phyloP scores from a whole-genome alignment of 768 basidiomycete species.

The Pulveroboletus sp. region DNA sequence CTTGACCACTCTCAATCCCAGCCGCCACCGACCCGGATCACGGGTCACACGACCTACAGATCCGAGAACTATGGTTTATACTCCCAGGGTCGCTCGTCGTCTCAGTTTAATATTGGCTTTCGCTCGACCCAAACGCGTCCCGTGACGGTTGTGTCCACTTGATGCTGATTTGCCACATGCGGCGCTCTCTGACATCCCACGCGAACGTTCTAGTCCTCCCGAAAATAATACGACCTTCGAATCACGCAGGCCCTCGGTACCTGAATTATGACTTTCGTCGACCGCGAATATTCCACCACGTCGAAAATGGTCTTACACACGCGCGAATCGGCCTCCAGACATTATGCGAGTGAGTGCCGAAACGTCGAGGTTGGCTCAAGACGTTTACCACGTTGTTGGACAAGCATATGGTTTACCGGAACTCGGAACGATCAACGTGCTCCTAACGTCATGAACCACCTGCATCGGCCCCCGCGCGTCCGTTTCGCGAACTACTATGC shows the following conservation, averaged over 20 bases:
- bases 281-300: neutral
- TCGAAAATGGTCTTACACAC: neutral
- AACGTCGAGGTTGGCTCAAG: neutral
- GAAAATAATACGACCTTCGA: neutral
- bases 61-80: too few relatives aligned
- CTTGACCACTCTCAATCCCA: too few relatives aligned
- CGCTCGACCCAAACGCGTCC: too few relatives aligned
- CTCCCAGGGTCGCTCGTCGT: too few relatives aligned
- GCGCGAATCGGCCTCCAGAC: conserved; percentile 1
- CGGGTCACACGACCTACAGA: too few relatives aligned
- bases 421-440: conserved; percentile 7
- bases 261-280: neutral
- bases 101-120: too few relatives aligned
- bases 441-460: too few relatives aligned
- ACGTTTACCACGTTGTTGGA: neutral
- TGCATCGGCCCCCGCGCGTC: too few relatives aligned
- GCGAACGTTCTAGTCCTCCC: neutral
- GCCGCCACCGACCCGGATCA: too few relatives aligned
- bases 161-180: neutral
- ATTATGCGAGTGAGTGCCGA: neutral
- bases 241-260: neutral
- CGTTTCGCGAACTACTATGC: too few relatives aligned
- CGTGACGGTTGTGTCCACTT: neutral
- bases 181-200: conserved; percentile 12
- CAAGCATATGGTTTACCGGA: conserved; percentile 7